Conservation (phyloP, 441 rosid genomes). For the Gossypium schwendimanii region DNA sequence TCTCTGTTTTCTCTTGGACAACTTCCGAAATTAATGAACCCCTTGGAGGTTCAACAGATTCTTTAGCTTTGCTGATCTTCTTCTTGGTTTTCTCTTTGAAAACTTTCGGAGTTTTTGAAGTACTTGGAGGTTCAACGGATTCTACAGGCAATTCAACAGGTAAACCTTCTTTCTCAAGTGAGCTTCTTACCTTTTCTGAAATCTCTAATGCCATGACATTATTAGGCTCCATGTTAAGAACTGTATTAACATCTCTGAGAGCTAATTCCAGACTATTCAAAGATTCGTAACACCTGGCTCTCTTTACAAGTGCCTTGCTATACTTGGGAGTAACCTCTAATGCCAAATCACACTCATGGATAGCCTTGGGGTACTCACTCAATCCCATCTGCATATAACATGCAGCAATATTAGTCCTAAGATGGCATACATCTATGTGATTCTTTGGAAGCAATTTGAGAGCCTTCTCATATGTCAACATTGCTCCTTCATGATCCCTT, state of each 20-base stretch:
- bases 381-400: conserved; percentile 65
- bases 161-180: conserved; percentile 44
- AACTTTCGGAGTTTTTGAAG: conserved; percentile 23
- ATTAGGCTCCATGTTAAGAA: conserved; percentile 46
- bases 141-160: conserved; percentile 48
- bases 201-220: conserved; percentile 56
- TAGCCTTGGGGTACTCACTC: conserved; percentile 47
- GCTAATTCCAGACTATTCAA: conserved; percentile 60
- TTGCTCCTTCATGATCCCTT: conserved; percentile 49
- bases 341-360: conserved; percentile 52
- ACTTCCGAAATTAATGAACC: conserved; percentile 22
- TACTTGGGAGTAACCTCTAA: conserved; percentile 46
- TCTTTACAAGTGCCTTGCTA: conserved; percentile 50
- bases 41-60: conserved; percentile 16
- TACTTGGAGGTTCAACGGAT: conserved; percentile 41
- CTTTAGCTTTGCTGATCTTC: conserved; percentile 23
- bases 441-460: conserved; percentile 48
- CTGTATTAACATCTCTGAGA: conserved; percentile 43
- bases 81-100: conserved; percentile 33
- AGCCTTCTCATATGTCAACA: conserved; percentile 53
- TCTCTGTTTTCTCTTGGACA: conserved; percentile 31
- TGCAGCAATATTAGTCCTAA: conserved; percentile 54
- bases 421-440: conserved; percentile 44
- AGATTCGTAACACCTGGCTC: conserved; percentile 62
- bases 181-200: conserved; percentile 41